Evolutionary conservation across 1,139 yeast species (phyloP).

Genomic region (Tardiomyces blankii): DNA sequence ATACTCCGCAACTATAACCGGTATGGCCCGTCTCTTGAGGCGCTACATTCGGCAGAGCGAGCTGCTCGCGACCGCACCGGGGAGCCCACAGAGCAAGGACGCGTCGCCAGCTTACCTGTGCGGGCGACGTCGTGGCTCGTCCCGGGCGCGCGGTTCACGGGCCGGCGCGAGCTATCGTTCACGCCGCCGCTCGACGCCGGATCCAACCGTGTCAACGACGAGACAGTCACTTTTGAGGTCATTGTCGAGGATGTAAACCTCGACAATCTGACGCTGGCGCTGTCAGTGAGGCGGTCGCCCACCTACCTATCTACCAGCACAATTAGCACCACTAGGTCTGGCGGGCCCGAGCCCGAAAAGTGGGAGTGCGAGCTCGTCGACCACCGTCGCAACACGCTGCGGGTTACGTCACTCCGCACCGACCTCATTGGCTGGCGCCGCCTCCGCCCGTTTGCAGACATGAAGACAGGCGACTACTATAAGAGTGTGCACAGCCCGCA

Average conservation of each 20-base stretch:
- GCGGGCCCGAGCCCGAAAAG: neutral
- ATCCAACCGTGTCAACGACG: conserved; percentile 2
- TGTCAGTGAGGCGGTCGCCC: neutral
- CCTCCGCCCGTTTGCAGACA: neutral
- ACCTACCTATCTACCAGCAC: neutral
- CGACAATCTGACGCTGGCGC: neutral
- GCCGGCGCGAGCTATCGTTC: neutral
- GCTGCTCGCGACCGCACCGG: neutral
- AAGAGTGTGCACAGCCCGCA: neutral
- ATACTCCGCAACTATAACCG: neutral
- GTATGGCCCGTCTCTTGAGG: neutral
- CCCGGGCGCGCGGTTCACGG: conserved; percentile 4
- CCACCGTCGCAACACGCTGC: neutral
- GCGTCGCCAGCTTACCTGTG: neutral
- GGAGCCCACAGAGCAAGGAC: neutral
- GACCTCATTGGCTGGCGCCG: neutral
- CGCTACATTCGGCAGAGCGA: neutral
- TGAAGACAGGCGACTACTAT: neutral
- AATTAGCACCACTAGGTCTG: neutral
- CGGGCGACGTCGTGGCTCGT: conserved; percentile 3
- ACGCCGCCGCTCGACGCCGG: neutral
- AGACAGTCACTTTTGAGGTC: neutral
- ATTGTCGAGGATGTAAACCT: conserved; percentile 3
- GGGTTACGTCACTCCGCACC: neutral
- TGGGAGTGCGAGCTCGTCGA: neutral